Evolutionary conservation across 208 protist species (phyloP).

Genomic region (Lotmaria passim): DNA sequence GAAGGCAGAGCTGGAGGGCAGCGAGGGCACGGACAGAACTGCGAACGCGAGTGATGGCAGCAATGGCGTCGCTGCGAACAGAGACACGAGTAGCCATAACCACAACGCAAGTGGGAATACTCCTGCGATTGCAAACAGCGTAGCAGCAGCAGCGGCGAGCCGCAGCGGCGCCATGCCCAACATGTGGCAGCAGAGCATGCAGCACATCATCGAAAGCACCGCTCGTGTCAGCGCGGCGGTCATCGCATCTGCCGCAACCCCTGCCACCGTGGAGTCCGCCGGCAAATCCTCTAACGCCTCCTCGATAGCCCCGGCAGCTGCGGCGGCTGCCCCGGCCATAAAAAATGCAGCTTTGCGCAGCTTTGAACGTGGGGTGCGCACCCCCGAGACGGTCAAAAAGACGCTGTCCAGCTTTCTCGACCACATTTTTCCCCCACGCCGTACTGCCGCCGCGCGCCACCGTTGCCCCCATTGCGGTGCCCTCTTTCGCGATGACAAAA

Average conservation of each 20-base stretch:
- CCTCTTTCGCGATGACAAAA: conserved; percentile 47
- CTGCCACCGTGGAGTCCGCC: background rate
- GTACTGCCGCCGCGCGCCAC: conserved; percentile 32
- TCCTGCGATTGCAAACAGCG: too few species aligned
- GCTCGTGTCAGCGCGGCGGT: conserved; percentile 26
- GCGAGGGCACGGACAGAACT: background rate
- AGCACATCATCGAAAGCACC: conserved; percentile 37
- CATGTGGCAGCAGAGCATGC: conserved; percentile 29
- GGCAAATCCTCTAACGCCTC: too few species aligned
- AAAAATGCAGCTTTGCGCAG: conserved; percentile 26
- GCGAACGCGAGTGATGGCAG: background rate
- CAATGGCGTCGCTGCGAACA: background rate
- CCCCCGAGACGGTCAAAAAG: conserved; percentile 45
- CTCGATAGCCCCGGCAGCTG: background rate
- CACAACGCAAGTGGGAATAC: too few species aligned
- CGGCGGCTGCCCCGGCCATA: background rate
- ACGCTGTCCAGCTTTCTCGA: conserved; percentile 64
- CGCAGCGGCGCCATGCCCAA: background rate
- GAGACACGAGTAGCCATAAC: too few species aligned
- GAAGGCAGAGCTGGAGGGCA: conserved; percentile 18
- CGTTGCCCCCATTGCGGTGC: conserved; percentile 76
- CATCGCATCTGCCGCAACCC: conserved; percentile 7
- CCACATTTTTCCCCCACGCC: conserved; percentile 61
- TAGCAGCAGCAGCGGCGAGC: background rate
- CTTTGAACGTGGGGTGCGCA: conserved; percentile 33